Conservation (phyloP, 345 rosid species). For the Salix udensis region DNA sequence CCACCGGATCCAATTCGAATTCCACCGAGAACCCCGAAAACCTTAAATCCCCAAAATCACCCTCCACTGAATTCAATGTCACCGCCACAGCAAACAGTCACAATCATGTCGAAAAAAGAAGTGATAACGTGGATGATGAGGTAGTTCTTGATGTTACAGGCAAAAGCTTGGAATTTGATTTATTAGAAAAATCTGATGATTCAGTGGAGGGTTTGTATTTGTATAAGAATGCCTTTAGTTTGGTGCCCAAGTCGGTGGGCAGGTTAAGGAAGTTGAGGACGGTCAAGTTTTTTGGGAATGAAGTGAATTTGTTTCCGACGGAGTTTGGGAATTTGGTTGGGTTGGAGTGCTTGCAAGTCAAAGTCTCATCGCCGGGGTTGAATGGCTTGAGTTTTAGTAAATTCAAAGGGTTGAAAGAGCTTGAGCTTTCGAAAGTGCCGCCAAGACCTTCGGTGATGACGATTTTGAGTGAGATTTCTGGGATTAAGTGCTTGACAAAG, state of each 20-base stretch:
- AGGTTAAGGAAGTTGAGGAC: constrained; percentile 47
- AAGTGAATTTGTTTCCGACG: constrained; percentile 63
- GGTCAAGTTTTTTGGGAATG: constrained; percentile 81
- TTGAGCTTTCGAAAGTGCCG: constrained; percentile 70
- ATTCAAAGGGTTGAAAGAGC: constrained; percentile 76
- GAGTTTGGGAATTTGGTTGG: constrained; percentile 67
- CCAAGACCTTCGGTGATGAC: constrained; percentile 68
- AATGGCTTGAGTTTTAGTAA: constrained; percentile 57
- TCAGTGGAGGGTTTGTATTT: constrained; percentile 60
- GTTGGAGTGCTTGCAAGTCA: constrained; percentile 83
- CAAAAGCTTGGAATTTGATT: constrained; percentile 59
- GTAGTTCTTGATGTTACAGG: constrained; percentile 70
- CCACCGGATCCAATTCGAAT: constrained; percentile 12
- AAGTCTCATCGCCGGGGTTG: constrained; percentile 59
- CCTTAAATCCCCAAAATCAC: constrained; percentile 15
- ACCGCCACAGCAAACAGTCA: not conserved
- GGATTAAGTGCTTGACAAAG: constrained; percentile 69
- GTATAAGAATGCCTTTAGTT: constrained; percentile 66
- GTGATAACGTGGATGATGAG: constrained; percentile 40
- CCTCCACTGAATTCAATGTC: not conserved
- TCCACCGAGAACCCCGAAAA: constrained; percentile 16
- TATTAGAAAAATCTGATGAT: constrained; percentile 35
- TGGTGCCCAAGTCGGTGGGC: constrained; percentile 73
- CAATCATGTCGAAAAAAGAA: not conserved
- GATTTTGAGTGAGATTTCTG: constrained; percentile 72